These are phyloP conservation scores for Fusarium sp. DNA, from an alignment of 2,329 filamentous ascomycete genomes.

Conservation along the genomic window DNA sequence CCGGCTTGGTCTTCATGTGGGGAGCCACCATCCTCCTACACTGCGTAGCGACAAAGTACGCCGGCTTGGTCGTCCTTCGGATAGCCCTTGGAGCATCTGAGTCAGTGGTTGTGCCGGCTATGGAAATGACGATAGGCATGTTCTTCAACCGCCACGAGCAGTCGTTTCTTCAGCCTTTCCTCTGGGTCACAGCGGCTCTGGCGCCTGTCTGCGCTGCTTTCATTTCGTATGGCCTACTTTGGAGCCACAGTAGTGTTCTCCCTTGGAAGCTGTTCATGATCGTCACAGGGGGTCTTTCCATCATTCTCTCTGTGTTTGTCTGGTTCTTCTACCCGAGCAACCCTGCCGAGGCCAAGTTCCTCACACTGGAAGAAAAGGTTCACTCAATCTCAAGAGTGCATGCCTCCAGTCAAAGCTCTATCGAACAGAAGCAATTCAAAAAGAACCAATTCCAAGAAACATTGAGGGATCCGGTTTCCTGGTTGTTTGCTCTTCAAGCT, in stretches of 20 bases:
- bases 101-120: constrained; percentile 55
- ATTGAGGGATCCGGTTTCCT: constrained; percentile 50
- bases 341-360: constrained; percentile 55
- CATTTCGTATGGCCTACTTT: constrained; percentile 58
- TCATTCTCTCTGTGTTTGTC: constrained; percentile 53
- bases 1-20: constrained; percentile 53
- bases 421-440: constrained; percentile 56
- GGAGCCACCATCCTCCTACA: constrained; percentile 56
- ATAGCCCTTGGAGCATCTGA: constrained; percentile 55
- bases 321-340: constrained; percentile 57
- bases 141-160: constrained; percentile 56
- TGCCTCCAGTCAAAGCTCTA: constrained; percentile 52
- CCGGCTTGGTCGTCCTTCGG: constrained; percentile 54
- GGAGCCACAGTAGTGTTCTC: constrained; percentile 49
- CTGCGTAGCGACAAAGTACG: constrained; percentile 54
- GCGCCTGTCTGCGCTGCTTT: constrained; percentile 57
- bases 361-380: constrained; percentile 57
- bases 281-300: constrained; percentile 54
- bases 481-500: constrained; percentile 51
- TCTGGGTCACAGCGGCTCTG: constrained; percentile 52
- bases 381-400: constrained; percentile 55
- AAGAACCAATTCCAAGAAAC: constrained; percentile 50
- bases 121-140: constrained; percentile 59
- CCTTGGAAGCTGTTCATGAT: constrained; percentile 59
- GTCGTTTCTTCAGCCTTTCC: constrained; percentile 51